phyloP scores from a whole-genome alignment of 2,329 filamentous ascomycete genomes.

The Paecilomyces formosus region DNA sequence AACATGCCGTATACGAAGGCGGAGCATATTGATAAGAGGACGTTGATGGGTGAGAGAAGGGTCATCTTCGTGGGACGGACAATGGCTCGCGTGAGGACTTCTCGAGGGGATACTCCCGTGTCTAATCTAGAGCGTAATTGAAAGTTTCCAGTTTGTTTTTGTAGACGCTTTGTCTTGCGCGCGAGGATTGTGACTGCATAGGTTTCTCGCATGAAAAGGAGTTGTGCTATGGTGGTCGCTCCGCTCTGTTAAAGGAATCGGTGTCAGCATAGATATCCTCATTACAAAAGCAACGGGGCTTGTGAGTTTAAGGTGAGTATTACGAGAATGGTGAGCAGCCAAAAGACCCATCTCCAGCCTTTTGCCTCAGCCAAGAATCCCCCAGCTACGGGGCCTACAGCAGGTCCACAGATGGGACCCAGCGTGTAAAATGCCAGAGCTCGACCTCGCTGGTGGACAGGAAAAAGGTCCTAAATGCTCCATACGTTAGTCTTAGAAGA shows the following conservation, averaged over 20 bases:
- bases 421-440: conserved; percentile 8
- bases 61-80: conserved; percentile 41
- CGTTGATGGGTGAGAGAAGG: conserved; percentile 46
- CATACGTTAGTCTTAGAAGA: neutral
- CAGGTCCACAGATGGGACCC: conserved; percentile 12
- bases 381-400: conserved; percentile 22
- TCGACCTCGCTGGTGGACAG: conserved; percentile 5
- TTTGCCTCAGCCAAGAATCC: conserved; percentile 20
- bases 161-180: conserved; percentile 34
- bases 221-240: conserved; percentile 26
- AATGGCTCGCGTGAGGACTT: conserved; percentile 40
- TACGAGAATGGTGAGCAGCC: conserved; percentile 26
- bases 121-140: conserved; percentile 21
- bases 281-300: neutral
- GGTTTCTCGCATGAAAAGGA: conserved; percentile 36
- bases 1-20: conserved; percentile 51
- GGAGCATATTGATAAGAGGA: conserved; percentile 47
- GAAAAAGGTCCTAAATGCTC: conserved; percentile 4
- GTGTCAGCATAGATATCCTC: neutral
- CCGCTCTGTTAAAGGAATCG: conserved; percentile 24
- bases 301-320: conserved; percentile 4
- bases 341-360: conserved; percentile 31
- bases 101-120: conserved; percentile 25
- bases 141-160: conserved; percentile 36
- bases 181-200: conserved; percentile 35